Percentiles rank a stretch among this genome's conserved stretches.
Conservation (phyloP, 768 basidiomycete species). For the Lyophyllum shimeji region DNA sequence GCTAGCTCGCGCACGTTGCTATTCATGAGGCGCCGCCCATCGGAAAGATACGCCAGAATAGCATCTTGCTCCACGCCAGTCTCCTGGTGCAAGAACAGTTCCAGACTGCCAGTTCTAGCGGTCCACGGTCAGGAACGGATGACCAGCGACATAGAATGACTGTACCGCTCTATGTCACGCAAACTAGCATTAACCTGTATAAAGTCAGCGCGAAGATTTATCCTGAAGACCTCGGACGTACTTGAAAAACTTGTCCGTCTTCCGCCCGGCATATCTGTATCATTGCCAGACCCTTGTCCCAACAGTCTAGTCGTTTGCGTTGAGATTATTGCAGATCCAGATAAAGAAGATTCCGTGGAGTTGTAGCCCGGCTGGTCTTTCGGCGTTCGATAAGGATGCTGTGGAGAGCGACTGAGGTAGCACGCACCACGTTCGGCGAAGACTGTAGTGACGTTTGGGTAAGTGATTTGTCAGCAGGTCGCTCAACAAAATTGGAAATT, state of each 20-base stretch:
- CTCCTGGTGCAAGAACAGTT: slow-evolving; percentile 68
- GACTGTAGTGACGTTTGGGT: neutral
- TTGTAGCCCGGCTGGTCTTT: no score
- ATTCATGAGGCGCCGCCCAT: slow-evolving; percentile 70
- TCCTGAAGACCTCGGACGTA: slow-evolving; percentile 18
- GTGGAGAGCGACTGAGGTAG: no score
- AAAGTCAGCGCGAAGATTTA: slow-evolving; percentile 1
- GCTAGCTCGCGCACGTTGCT: slow-evolving; percentile 77
- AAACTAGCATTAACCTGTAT: slow-evolving; percentile 59
- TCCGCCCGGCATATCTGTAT: slow-evolving; percentile 67
- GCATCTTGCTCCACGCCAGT: slow-evolving; percentile 69
- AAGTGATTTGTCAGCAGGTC: slow-evolving; percentile 4
- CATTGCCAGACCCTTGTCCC: slow-evolving; percentile 36
- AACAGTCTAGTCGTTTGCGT: neutral
- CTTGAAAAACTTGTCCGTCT: slow-evolving; percentile 63
- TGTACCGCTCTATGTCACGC: slow-evolving; percentile 76
- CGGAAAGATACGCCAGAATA: slow-evolving; percentile 75
- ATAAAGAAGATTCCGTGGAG: neutral
- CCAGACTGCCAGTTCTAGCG: slow-evolving; percentile 63
- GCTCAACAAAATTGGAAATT: neutral
- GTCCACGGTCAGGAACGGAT: slow-evolving; percentile 7
- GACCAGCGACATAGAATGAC: neutral
- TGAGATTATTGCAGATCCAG: neutral
- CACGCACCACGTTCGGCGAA: neutral
- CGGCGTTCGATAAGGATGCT: no score